Conservation (phyloP, 2,329 filamentous ascomycete species). For the Xylaria sp. region DNA sequence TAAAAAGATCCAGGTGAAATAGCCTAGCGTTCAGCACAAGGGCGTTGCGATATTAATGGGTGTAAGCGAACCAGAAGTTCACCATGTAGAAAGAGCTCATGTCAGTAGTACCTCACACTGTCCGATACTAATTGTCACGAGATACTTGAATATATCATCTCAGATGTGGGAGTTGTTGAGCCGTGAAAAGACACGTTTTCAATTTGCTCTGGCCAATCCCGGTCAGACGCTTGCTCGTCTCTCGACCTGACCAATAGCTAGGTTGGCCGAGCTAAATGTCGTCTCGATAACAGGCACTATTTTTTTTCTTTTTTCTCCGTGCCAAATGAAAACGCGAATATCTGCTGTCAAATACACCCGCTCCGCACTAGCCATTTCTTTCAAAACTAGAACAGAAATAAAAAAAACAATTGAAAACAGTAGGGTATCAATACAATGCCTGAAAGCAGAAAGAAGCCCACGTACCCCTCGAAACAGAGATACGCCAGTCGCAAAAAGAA, state of each 20-base stretch:
- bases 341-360: conserved; percentile 6
- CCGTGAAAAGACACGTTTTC: background rate
- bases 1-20: background rate
- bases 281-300: background rate
- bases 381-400: background rate
- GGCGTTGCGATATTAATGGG: background rate
- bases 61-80: background rate
- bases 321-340: conserved; percentile 19
- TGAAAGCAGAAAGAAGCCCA: conserved; percentile 43
- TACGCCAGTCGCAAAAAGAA: conserved; percentile 11
- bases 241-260: background rate
- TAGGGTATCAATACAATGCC: conserved; percentile 47
- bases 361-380: conserved; percentile 1
- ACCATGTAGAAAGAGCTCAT: no score
- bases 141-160: background rate
- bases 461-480: conserved; percentile 10
- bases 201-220: background rate
- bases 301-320: conserved; percentile 5
- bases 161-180: background rate
- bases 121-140: background rate
- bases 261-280: background rate
- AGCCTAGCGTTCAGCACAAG: background rate
- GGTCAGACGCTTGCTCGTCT: background rate
- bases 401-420: background rate
- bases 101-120: no score